Evolutionary conservation across 306 rosid genomes (phyloP).

Genomic region (Prosopis cineraria): DNA sequence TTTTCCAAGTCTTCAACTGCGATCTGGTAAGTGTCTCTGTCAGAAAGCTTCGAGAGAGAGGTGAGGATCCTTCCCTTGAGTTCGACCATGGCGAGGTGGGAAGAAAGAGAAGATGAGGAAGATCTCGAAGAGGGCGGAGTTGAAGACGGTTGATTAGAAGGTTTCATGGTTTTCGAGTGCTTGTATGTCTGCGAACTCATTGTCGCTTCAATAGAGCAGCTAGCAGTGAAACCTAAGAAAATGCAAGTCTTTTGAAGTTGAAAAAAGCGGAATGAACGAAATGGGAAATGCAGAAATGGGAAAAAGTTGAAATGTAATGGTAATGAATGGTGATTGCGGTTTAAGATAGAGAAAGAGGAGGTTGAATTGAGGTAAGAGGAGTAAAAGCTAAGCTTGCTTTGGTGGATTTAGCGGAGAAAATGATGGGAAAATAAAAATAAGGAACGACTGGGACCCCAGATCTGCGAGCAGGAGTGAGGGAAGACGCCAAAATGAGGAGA

Average conservation of each 20-base stretch:
- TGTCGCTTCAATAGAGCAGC: background rate
- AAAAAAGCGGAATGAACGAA: background rate
- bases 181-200: conserved; percentile 60
- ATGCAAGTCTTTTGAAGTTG: background rate
- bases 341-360: background rate
- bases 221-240: background rate
- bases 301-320: background rate
- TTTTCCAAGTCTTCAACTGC: conserved; percentile 87
- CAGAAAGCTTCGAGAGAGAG: conserved; percentile 86
- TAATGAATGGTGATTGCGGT: background rate
- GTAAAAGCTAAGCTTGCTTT: conserved; percentile 45
- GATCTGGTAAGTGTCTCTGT: conserved; percentile 93
- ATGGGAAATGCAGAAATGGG: background rate
- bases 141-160: conserved; percentile 53
- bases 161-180: conserved; percentile 55
- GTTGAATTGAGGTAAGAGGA: conserved; percentile 12
- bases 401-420: conserved; percentile 29
- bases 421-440: conserved; percentile 39
- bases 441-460: conserved; percentile 31
- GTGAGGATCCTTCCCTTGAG: conserved; percentile 86
- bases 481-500: background rate
- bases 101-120: conserved; percentile 54
- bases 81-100: conserved; percentile 93
- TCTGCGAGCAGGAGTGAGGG: conserved; percentile 20
- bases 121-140: conserved; percentile 47